phyloP scores from a whole-genome alignment of 441 rosid species.

The Theobroma grandiflorum region DNA sequence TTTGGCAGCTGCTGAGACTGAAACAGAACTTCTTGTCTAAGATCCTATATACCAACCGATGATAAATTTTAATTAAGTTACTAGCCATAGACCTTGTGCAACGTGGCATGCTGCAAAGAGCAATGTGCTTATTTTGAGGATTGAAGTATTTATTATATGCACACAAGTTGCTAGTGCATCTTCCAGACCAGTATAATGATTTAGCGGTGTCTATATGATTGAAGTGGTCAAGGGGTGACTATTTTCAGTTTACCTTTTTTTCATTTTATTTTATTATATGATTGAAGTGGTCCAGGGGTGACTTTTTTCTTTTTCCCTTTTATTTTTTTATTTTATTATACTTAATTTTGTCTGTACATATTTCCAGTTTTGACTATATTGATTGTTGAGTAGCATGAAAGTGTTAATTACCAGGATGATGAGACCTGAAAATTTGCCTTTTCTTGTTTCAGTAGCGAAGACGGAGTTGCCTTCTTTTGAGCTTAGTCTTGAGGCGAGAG shows the following conservation, averaged over 20 bases:
- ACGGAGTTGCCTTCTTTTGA: constrained; percentile 40
- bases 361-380: neutral
- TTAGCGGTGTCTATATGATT: neutral
- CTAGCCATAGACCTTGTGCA: neutral
- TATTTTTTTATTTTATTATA: neutral
- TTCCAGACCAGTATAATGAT: neutral
- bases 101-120: neutral
- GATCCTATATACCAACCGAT: neutral
- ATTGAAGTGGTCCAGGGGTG: neutral
- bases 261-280: neutral
- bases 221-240: neutral
- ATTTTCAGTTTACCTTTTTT: neutral
- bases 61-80: neutral
- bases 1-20: neutral
- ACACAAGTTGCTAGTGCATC: neutral
- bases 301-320: neutral
- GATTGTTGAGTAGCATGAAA: neutral
- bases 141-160: neutral
- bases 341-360: neutral
- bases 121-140: neutral
- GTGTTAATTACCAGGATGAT: constrained; percentile 4
- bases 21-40: neutral
- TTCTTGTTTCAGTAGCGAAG: constrained; percentile 44
- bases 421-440: constrained; percentile 13
- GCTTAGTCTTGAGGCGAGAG: constrained; percentile 57